Evolutionary conservation across 768 basidiomycete species (phyloP), one percentile per base, ranked within the genome.

Genomic region (Xerocomellus chrysenteron): DNA sequence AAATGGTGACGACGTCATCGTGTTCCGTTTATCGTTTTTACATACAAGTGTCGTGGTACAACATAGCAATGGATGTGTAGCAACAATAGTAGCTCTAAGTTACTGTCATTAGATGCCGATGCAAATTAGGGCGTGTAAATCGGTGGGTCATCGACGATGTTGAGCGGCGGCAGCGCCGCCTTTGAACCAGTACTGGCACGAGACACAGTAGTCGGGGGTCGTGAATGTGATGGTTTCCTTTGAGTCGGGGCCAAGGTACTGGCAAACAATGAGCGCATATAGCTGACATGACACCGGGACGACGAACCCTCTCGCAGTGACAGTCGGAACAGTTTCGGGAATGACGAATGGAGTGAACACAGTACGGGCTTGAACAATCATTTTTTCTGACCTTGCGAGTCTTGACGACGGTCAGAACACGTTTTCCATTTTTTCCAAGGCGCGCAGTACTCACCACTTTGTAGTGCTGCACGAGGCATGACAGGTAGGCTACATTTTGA

Each of bases 201-300:
- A 73, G n/a, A 59, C 55, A 63, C 85, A 87, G 65, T 80, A 86
- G 1, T 81, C 82, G 53, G 73, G 66, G 3, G 80, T 84, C 46
- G 72, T 70, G 24, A 71, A 64, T 0, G 81, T 82, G 56, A 88
- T 77, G 4, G 75, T 83, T 69, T 92, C 88, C 52, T 77, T 79
- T 42, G 73, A 73, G 63, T 92, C 90, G 1, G 90, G 90, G 21
- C 87, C 88, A 62, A 79, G 78, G 67, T 85, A 89, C 90, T 56
- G 55, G 32, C 4, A 24, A 12, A 40, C 4, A 44, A 33, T 61
- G 28, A 65, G 60, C 24, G 26, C 44, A 42, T 36, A 33, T 28
- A 30, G 45, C 12, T 19, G 50, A 30, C 36, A 54, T 41, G 47
- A 46, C 32, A 4, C 16, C 8, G 32, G 21, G n/a, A 35, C 26